These are phyloP conservation scores for Venturia nashicola DNA, from an alignment of 2,329 filamentous ascomycete species.

Conservation along the genomic window DNA sequence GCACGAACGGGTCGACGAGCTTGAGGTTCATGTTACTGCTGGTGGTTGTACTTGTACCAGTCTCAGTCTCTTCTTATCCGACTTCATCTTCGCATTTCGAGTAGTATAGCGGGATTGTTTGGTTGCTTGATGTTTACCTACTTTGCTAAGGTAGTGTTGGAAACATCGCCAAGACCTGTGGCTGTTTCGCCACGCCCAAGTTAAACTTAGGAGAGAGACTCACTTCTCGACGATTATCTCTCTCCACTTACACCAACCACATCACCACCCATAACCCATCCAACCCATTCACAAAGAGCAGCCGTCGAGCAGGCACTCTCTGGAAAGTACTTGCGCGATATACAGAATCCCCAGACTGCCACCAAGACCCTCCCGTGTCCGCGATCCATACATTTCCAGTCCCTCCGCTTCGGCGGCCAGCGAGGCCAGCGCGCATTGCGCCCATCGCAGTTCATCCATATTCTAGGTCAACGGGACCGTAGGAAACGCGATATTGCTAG, in stretches of 20 bases:
- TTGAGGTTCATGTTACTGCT: conserved; percentile 53
- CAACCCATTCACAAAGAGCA: neutral
- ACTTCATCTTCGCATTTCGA: neutral
- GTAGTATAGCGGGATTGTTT: neutral
- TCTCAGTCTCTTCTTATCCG: neutral
- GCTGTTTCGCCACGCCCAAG: neutral
- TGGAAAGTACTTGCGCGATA: neutral
- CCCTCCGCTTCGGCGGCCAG: conserved; percentile 8
- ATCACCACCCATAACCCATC: neutral
- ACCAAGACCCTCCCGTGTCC: neutral
- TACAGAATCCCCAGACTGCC: neutral
- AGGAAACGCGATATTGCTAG: neutral
- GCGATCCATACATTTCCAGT: neutral
- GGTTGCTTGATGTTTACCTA: neutral
- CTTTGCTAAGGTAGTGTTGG: neutral
- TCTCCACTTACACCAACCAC: neutral
- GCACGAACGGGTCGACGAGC: conserved; percentile 57
- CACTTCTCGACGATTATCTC: neutral
- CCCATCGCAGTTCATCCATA: neutral
- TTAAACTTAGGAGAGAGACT: neutral
- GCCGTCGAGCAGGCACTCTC: neutral
- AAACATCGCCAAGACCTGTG: neutral
- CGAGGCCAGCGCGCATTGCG: conserved; percentile 5
- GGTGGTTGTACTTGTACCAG: neutral
- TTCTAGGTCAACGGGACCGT: neutral